phyloP scores from a whole-genome alignment of 768 basidiomycete genomes.

The Gelatoporia subvermispora region DNA sequence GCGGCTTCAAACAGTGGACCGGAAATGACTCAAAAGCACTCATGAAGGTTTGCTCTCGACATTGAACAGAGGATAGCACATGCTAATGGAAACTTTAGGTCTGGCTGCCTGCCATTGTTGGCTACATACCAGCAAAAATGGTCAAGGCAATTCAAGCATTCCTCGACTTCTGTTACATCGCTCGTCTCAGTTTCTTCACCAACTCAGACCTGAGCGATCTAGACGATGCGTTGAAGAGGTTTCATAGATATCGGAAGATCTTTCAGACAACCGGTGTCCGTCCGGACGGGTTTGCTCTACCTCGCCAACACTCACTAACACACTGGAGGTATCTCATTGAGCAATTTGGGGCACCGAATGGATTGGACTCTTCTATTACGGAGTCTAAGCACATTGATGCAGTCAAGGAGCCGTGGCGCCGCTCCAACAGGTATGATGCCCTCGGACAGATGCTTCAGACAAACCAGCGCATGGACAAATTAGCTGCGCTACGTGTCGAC shows the following conservation, averaged over 20 bases:
- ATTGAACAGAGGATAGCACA: background rate
- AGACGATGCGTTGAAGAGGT: conserved; percentile 8
- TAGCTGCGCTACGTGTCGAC: conserved; percentile 11
- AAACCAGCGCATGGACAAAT: conserved; percentile 17
- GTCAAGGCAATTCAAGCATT: conserved; percentile 11
- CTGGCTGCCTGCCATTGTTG: conserved; percentile 17
- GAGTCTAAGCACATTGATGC: conserved; percentile 21
- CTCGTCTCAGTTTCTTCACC: conserved; percentile 2
- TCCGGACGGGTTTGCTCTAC: conserved; percentile 10
- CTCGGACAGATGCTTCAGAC: conserved; percentile 20
- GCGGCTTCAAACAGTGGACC: conserved; percentile 23
- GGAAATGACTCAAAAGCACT: conserved; percentile 23
- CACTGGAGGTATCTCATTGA: conserved; percentile 13
- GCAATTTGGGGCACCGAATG: conserved; percentile 19
- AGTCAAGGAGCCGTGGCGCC: conserved; percentile 19
- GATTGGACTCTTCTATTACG: conserved; percentile 22
- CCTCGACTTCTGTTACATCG: conserved; percentile 22
- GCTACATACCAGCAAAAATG: conserved; percentile 13
- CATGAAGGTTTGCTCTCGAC: conserved; percentile 18
- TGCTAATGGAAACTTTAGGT: too few relatives aligned
- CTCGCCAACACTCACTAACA: conserved; percentile 10
- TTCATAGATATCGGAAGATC: conserved; percentile 9
- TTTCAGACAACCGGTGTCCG: conserved; percentile 11
- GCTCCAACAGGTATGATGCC: conserved; percentile 13
- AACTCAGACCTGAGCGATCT: conserved; percentile 2